Evolutionary conservation across 2,329 filamentous ascomycete genomes (phyloP), one percentile per base, ranked within the genome.

Genomic region (Claviceps sp.): DNA sequence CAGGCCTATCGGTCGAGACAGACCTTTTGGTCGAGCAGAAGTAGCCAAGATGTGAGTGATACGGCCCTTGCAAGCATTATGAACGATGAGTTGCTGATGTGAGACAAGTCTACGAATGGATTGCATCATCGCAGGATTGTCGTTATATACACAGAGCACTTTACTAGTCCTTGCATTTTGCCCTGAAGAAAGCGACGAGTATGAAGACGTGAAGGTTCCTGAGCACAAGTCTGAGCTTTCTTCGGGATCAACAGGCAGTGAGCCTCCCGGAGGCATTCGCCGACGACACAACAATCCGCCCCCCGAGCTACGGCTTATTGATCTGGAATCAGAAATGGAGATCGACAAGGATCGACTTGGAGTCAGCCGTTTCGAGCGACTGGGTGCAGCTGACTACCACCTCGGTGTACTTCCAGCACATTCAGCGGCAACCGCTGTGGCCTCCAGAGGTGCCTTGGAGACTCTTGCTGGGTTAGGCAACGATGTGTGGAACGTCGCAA

Each of bases 121-220:
- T 72, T 97, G 93, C 74, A 89, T 95, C 66, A 88, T 98, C 73
- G 95, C 93, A 65, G 93, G 93, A 62, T 85, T 98, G 68, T 94
- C 91, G 57, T 77, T 98, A 69, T 97, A 96, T 81, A 95, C 89
- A 64, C 88, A 88, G 64, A 93, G 81, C 64, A 76, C 95, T 59
- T 77, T 98, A 67, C 79, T 95, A 61, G 85, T 97, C 61, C 84
- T 98, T 70, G 90, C 90, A 63, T 96, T 94, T 69, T 83, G 89
- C 61, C 83, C 83, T 54, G 80, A 83, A 39, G 86, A 88, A 45
- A 75, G 83, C 8, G 78, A 85, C n/a, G 78, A 82, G 9, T 68
- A 76, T 7, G 69, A 71, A 2, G 65, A 69, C 1, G 53, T 36
- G 40, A 17, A 47, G 3, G 66, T 67, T 34, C 26, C 6, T 36